Conservation (phyloP, 257 asterid species). For the Jaltomata sinuosa region DNA sequence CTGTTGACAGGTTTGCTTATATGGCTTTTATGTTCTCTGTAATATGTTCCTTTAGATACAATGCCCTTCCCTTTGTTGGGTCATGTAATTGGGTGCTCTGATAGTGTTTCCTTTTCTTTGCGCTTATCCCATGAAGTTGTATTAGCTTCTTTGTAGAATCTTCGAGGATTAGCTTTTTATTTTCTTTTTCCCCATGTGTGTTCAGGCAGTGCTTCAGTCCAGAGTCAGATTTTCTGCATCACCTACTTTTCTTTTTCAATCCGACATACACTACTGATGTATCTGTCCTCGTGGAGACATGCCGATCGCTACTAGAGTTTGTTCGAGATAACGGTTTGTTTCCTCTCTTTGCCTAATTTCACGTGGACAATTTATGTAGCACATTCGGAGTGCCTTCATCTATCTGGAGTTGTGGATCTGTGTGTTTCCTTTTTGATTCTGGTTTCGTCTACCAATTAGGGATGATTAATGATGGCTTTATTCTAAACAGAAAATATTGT, state of each 20-base stretch:
- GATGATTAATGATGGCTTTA: not conserved
- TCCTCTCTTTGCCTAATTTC: conserved; percentile 7
- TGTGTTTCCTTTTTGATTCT: not conserved
- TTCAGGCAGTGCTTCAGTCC: conserved; percentile 85
- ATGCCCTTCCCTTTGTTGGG: not conserved
- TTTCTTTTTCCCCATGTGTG: conserved; percentile 6
- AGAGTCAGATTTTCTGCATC: conserved; percentile 68
- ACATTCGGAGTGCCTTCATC: not conserved
- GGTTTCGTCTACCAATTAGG: not conserved
- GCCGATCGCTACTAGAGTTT: conserved; percentile 60
- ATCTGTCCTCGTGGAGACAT: conserved; percentile 74
- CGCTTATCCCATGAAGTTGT: not conserved
- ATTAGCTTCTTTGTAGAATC: not conserved
- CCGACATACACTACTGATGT: conserved; percentile 63
- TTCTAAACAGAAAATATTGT: not conserved
- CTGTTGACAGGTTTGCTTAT: conserved; percentile 59
- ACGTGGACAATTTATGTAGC: not conserved
- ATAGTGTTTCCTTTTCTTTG: not conserved
- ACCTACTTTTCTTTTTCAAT: conserved; percentile 81
- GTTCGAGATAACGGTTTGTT: conserved; percentile 55
- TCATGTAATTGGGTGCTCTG: not conserved
- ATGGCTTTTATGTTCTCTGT: conserved; percentile 6
- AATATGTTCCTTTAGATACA: not conserved
- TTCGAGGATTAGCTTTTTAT: not conserved
- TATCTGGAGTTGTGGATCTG: not conserved